Conservation (phyloP, 352 stramenopile genomes). For the Globisporangium echinulatum region DNA sequence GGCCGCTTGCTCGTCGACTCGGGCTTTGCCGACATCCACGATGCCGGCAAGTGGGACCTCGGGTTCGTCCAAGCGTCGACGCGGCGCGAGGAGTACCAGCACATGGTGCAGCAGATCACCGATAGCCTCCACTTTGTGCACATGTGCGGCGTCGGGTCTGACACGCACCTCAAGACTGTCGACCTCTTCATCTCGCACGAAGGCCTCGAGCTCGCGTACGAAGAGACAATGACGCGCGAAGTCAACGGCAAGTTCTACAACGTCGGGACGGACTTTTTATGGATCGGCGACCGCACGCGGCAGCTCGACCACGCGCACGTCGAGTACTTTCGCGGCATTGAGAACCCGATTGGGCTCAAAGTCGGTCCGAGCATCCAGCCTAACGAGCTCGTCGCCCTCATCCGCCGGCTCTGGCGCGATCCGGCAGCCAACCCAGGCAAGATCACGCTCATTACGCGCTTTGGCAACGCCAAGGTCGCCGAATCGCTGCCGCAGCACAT, state of each 20-base stretch:
- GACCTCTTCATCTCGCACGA: constrained; percentile 98
- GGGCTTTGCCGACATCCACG: constrained; percentile 96
- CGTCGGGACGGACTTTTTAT: constrained; percentile 97
- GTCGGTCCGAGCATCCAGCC: constrained; percentile 94
- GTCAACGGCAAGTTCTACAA: constrained; percentile 96
- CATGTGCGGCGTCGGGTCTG: constrained; percentile 92
- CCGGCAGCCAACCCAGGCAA: constrained; percentile 90
- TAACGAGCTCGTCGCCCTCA: constrained; percentile 93
- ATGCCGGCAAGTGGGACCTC: constrained; percentile 96
- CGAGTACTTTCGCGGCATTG: constrained; percentile 97
- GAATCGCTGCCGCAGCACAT: constrained; percentile 95
- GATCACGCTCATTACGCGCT: constrained; percentile 97
- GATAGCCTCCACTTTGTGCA: constrained; percentile 96
- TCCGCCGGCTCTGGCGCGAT: constrained; percentile 94
- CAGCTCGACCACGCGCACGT: constrained; percentile 97
- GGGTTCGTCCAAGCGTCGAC: constrained; percentile 97
- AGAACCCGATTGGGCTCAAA: constrained; percentile 99
- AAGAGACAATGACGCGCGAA: constrained; percentile 95
- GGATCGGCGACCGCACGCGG: constrained; percentile 97
- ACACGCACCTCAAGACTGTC: constrained; percentile 90
- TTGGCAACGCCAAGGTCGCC: constrained; percentile 92
- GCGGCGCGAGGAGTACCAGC: constrained; percentile 90
- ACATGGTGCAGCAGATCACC: constrained; percentile 96
- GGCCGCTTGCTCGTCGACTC: constrained; percentile 92
- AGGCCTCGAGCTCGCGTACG: constrained; percentile 96